Conservation (phyloP, 768 basidiomycete genomes). For the Collybia mongolica region DNA sequence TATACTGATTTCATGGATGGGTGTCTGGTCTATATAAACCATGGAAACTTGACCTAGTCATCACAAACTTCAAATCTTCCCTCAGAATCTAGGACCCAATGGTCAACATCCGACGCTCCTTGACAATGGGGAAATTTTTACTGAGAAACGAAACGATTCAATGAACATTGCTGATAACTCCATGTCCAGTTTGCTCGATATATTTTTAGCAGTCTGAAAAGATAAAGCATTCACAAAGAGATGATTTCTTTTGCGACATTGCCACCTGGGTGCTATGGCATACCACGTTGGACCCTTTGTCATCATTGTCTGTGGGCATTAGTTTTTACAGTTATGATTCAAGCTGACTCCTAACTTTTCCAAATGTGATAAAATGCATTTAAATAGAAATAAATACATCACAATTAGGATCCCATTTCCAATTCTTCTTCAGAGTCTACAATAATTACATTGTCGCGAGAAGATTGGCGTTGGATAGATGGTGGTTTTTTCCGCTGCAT, state of each 20-base stretch:
- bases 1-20: not conserved
- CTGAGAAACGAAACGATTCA: slow-evolving; percentile 5
- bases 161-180: not conserved
- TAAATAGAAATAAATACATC: not conserved
- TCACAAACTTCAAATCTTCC: not conserved
- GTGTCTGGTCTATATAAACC: not conserved
- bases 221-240: no score
- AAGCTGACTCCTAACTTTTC: not conserved
- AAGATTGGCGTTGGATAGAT: not conserved
- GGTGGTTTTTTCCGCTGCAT: not conserved
- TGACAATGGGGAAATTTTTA: slow-evolving; percentile 1
- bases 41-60: not conserved
- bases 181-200: not conserved
- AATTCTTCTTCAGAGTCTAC: slow-evolving; percentile 35
- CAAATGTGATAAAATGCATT: not conserved
- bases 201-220: not conserved
- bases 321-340: not conserved
- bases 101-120: not conserved
- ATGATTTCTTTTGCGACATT: no score
- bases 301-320: no score
- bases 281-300: no score
- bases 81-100: not conserved
- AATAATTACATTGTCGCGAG: slow-evolving; percentile 24
- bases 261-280: no score
- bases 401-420: not conserved